Conservation (phyloP, 2,329 filamentous ascomycete species). For the Cordyceps militaris region DNA sequence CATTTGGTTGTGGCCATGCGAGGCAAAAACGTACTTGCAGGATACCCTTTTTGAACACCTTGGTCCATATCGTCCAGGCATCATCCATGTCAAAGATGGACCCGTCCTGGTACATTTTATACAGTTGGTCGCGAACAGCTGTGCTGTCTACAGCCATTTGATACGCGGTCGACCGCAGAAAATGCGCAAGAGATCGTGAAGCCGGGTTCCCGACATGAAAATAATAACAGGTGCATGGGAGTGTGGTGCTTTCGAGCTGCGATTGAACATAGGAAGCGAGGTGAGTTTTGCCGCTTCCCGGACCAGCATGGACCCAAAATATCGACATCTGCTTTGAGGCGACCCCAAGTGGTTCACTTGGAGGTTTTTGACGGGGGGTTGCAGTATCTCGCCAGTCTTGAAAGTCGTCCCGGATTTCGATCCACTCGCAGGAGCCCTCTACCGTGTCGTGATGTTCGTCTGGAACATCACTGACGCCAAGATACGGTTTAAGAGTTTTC, state of each 20-base stretch:
- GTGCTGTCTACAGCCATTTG: conserved; percentile 26
- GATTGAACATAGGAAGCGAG: not conserved
- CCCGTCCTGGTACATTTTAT: conserved; percentile 19
- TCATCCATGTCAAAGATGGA: conserved; percentile 21
- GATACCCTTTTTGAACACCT: conserved; percentile 25
- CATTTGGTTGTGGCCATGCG: no score
- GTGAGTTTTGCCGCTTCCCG: not conserved
- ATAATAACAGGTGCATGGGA: conserved; percentile 15
- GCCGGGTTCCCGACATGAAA: conserved; percentile 18
- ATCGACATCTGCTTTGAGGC: no score
- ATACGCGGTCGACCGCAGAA: conserved; percentile 23
- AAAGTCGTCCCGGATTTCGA: conserved; percentile 22
- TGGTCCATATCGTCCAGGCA: conserved; percentile 25
- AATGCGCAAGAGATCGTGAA: conserved; percentile 13
- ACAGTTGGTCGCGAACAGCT: conserved; percentile 18
- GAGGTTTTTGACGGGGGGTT: not conserved
- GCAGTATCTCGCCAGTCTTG: conserved; percentile 19
- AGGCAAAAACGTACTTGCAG: conserved; percentile 18
- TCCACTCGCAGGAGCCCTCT: conserved; percentile 27
- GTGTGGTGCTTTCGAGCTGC: not conserved
- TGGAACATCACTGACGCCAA: conserved; percentile 15
- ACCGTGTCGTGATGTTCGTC: conserved; percentile 21
- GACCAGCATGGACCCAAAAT: not conserved
- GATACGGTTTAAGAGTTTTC: conserved; percentile 12
- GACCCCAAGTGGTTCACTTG: no score